Evolutionary conservation across 768 basidiomycete genomes (phyloP), one percentile per base, ranked within the genome.

Genomic region (Macrolepiota dolichaula): DNA sequence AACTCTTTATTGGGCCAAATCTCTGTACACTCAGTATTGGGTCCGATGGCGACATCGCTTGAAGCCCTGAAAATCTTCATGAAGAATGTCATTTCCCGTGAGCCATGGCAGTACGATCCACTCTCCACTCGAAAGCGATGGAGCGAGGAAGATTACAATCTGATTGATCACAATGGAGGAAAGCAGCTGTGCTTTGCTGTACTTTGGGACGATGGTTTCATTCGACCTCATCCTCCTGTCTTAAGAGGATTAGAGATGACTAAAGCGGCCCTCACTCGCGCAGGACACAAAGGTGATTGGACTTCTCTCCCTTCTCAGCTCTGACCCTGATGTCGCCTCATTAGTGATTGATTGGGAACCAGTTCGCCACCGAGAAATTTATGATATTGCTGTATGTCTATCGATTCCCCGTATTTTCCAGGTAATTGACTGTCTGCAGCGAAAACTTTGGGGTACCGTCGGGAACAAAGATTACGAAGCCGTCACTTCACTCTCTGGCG

Each of bases 1-100:
- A 91, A 88, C 70, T 81, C 85, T 1, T 67, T 85, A 27, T 81
- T 87, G 69, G 92, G 92, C 22, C 85, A 88, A 68, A 90, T 92
- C 62, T 84, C 86, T 15, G 67, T 91, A 27, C 75, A 76, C 3
- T 90, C 90, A 2, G 88, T 92, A 29, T 77, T 93, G 11, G 93
- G 93, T 0, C 93, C 93, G 4, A 75, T 93, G 54, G 75, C 84
- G 1, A 76, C 73, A 46, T 83, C 83, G 36, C 63, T 92, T 51
- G 74, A 70, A 10, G 89, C 82, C n/a, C 71, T 94, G 58, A 87
- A 84, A 68, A 64, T 72, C 0, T 93, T 94, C 72, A 82, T 83
- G 71, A 79, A 87, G 69, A 80, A 83, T 1, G 81, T 95, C 24
- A 66, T 88, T 15, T 81, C 77, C 63, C 67, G 75, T 25, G 75